Evolutionary conservation across 352 stramenopile genomes (phyloP).

Genomic region (Porosira glacialis): DNA sequence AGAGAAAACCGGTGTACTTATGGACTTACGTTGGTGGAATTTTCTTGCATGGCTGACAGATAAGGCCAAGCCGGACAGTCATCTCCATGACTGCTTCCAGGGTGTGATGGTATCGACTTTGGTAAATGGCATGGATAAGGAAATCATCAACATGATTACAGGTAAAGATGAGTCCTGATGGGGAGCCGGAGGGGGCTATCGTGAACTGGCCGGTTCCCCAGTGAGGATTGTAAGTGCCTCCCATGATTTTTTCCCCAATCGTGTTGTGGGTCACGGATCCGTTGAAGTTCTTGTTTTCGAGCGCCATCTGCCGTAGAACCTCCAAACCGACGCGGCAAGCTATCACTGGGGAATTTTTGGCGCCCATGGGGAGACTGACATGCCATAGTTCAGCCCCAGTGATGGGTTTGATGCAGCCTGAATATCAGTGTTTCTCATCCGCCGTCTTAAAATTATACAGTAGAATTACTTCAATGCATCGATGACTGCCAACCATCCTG

Average conservation of each 20-base stretch:
- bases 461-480: not conserved
- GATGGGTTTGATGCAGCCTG: not conserved
- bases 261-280: not conserved
- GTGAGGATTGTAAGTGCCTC: not conserved
- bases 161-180: not conserved
- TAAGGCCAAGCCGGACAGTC: not conserved
- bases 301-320: not conserved
- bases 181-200: no score
- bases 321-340: not conserved
- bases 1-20: not conserved
- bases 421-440: not conserved
- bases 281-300: not conserved
- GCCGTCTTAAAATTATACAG: not conserved
- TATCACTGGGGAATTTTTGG: not conserved
- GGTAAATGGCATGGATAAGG: not conserved
- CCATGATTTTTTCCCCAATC: not conserved
- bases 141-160: not conserved
- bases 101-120: not conserved
- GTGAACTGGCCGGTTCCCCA: not conserved
- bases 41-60: not conserved
- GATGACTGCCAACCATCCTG: not conserved
- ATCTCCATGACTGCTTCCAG: not conserved
- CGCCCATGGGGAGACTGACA: not conserved
- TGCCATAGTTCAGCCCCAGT: not conserved
- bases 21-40: not conserved